Evolutionary conservation across 1,139 yeast species (phyloP), one percentile per base, ranked within the genome.

Genomic region (Protomyces macrosporus): DNA sequence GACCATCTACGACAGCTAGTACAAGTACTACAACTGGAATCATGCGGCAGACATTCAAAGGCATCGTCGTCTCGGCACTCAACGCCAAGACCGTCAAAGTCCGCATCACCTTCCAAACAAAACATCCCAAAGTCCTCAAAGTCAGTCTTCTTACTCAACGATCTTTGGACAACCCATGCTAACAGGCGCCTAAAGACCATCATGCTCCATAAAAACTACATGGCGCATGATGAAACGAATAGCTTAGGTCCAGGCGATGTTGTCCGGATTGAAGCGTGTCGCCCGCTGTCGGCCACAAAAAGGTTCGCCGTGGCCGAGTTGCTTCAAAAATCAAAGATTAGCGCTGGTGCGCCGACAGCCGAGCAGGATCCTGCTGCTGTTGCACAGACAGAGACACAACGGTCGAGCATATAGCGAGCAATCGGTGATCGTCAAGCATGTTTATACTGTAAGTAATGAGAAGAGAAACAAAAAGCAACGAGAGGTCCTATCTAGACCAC

Each of bases 251-350:
- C 90, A 75, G 98, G 98, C 60, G 98, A 93, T 77, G 79, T 93
- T 68, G 98, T 93, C 10, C 84, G 98, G 75, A 90, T 93, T 66
- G 96, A 91, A 76, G 84, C 91, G 64, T 68, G 71, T 33, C 87
- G 97, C 66, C 96, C 96, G 55, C 77, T 90, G 35, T 86, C 96
- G 9, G 82, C 93, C 40, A 80, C 87, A 68, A 93, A 93, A 75
- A 83, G 82, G 65, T 93, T 93, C 78, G 62, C 62, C 35, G 62
- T 93, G 97, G 96, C 97, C 2, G 97, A 93, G 74, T 88, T 93
- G 73, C 84, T 90, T 77, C 82, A 73, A 86, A 89, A 63, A 35
- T 53, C 67, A 34, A 60, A 57, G 30, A 42, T 42, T 30, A 42
- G 23, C 23, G 16, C n/a, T 42, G 48, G 48, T 16, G 48, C 48